Conservation (phyloP, 106 monocot species). For the Allium cepa region DNA sequence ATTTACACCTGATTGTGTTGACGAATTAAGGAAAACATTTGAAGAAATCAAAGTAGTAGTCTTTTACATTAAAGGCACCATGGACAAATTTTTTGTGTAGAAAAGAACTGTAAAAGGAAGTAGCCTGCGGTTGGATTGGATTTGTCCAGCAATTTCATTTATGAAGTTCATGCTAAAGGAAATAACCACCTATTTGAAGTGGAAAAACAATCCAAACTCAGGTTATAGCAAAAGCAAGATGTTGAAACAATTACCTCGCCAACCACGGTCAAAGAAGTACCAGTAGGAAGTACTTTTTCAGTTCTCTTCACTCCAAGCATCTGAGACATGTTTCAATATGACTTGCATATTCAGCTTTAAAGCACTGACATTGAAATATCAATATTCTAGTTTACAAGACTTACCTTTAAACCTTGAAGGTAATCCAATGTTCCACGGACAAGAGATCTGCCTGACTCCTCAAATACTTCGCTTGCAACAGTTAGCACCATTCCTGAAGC, state of each 20-base stretch:
- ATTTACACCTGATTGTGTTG: too few species aligned
- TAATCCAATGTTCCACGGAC: constrained; percentile 94
- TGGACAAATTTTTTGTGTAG: too few species aligned
- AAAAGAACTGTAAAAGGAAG: too few species aligned
- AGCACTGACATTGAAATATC: too few species aligned
- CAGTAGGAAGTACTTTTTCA: constrained; percentile 87
- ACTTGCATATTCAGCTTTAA: too few species aligned
- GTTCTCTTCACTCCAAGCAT: constrained; percentile 92
- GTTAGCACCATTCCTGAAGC: constrained; percentile 75
- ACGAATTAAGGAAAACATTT: too few species aligned
- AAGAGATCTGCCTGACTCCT: constrained; percentile 84
- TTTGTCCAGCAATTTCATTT: too few species aligned
- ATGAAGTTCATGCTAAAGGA: too few species aligned
- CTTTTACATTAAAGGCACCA: too few species aligned
- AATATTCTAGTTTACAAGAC: neutral
- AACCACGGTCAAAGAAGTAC: constrained; percentile 87
- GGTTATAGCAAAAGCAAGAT: neutral
- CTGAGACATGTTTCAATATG: constrained; percentile 16
- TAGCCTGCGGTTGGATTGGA: too few species aligned
- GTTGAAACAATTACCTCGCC: constrained; percentile 68
- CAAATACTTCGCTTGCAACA: constrained; percentile 91
- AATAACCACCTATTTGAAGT: too few species aligned
- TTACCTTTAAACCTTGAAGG: constrained; percentile 94
- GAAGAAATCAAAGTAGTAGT: too few species aligned
- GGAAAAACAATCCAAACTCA: neutral